Base-by-base conservation (phyloP, 768 basidiomycete species). In the Xerocomus spinulosus region DNA sequence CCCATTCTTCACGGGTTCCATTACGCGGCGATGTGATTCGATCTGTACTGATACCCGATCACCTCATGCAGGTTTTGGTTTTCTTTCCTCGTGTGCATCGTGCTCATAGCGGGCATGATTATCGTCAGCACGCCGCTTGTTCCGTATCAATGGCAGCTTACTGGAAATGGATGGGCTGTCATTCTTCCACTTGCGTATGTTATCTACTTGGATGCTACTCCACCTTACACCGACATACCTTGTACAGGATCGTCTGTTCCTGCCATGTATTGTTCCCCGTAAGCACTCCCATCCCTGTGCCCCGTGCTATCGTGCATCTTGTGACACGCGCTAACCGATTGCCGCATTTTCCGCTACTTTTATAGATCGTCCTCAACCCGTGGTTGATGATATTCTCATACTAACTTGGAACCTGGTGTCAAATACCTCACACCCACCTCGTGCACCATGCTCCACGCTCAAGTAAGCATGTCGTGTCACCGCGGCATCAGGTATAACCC, bases 341-440 rank as follows among this genome's bases (percentile, higher is more conserved):
- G 29, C 40, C 50, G 44, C 34, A 15, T 39, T 38, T 4, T 23
- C 21, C 13, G 37, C 20, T 32, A 40, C 4, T 29, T 39, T 14
- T 43, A 26, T 52, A 86, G 76, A 85, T 94, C 53, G 83, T 90
- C 35, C 78, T 93, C 49, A 93, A 93, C 58, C 91, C 89, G 7
- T 89, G 85, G 85, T 72, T 92, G 48, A 88, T 89, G 85, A 86
- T 89, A 46, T 91, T 92, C 70, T 83, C 82, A 0, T 80, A 77
- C 56, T 66, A 32, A n/a, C n/a, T n/a, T n/a, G 53, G 39, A n/a
- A 34, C 37, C n/a, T 41, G 39, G 33, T 5, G 32, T 13, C 42
- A 41, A 20, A 33, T 24, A 38, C 60, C 53, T 28, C 39, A 36
- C 51, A 9, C 13, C 44, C 30, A 24, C 50, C 49, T 44, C 56